Evolutionary conservation across 2,329 filamentous ascomycete genomes (phyloP).

Genomic region (Dendrostoma leiphaemia): DNA sequence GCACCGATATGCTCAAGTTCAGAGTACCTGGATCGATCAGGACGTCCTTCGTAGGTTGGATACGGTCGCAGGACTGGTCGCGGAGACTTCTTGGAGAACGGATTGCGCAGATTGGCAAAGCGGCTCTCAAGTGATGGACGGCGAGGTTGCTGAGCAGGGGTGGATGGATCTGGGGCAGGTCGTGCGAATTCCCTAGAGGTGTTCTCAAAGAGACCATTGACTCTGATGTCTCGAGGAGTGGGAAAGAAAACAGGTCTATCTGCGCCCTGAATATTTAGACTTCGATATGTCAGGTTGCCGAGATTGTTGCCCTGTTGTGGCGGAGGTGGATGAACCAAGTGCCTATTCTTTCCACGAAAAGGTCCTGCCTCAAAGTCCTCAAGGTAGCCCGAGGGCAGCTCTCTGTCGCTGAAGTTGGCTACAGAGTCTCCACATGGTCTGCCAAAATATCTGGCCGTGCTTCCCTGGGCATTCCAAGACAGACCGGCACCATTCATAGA

Average conservation of each 20-base stretch:
- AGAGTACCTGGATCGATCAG: background rate
- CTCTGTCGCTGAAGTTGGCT: slow-evolving; percentile 26
- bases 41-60: background rate
- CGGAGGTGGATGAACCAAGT: slow-evolving; percentile 16
- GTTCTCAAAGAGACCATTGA: slow-evolving; percentile 30
- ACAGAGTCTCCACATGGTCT: slow-evolving; percentile 15
- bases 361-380: background rate
- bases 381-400: slow-evolving; percentile 3
- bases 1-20: background rate
- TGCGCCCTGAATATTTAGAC: slow-evolving; percentile 7
- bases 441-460: background rate
- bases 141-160: background rate
- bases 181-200: background rate
- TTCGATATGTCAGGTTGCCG: slow-evolving; percentile 19
- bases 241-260: slow-evolving; percentile 26
- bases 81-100: background rate
- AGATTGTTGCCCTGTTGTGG: background rate
- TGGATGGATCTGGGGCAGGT: background rate
- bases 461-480: background rate
- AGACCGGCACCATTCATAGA: slow-evolving; percentile 8
- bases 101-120: background rate
- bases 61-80: background rate
- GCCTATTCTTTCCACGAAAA: background rate
- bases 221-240: slow-evolving; percentile 28
- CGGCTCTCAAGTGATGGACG: background rate